Evolutionary conservation across 2,329 filamentous ascomycete genomes (phyloP).

Genomic region (Fusarium sp.): DNA sequence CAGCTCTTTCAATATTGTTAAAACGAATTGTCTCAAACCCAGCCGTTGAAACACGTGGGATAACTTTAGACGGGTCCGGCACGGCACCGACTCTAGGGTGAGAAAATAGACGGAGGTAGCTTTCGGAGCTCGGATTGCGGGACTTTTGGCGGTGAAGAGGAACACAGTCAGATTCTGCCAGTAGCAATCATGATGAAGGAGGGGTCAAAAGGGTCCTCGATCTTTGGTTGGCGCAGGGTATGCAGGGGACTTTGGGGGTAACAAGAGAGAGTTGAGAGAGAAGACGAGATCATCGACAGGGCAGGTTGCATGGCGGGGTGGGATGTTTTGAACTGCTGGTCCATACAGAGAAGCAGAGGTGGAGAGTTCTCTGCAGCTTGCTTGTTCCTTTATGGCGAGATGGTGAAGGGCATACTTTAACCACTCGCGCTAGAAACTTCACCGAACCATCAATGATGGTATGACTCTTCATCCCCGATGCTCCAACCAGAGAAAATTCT

Average conservation of each 20-base stretch:
- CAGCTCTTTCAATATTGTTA: neutral
- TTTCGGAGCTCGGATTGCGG: neutral
- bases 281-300: constrained; percentile 23
- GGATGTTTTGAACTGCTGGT: constrained; percentile 24
- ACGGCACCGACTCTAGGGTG: constrained; percentile 3
- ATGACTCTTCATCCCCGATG: constrained; percentile 21
- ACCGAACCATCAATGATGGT: neutral
- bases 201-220: constrained; percentile 14
- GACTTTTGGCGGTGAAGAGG: constrained; percentile 17
- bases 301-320: constrained; percentile 24
- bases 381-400: neutral
- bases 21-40: constrained; percentile 3
- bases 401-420: constrained; percentile 8
- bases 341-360: constrained; percentile 30
- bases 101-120: neutral
- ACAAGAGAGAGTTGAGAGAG: neutral
- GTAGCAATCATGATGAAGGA: constrained; percentile 29
- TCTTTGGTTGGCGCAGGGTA: constrained; percentile 17
- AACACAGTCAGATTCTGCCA: constrained; percentile 8
- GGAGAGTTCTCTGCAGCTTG: constrained; percentile 4
- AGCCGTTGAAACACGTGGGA: constrained; percentile 33
- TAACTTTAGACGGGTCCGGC: neutral
- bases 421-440: neutral
- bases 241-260: constrained; percentile 19
- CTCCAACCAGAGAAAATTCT: neutral